These are phyloP conservation scores for Aspergillus sp. DNA, from an alignment of 2,329 filamentous ascomycete genomes.

Conservation along the genomic window DNA sequence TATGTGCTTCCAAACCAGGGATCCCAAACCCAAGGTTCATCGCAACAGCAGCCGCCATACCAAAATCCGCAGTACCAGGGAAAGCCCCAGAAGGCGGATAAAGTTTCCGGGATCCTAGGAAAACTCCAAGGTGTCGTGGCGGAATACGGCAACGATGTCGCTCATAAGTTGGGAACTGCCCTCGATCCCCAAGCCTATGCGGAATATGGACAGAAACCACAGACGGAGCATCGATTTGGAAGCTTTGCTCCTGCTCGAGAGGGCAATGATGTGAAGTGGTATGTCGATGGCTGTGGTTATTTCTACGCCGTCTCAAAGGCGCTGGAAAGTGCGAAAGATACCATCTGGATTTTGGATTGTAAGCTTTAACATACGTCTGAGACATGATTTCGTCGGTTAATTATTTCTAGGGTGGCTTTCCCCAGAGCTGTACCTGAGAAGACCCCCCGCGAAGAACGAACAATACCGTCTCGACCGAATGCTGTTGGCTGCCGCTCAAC, in stretches of 20 bases:
- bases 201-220: constrained; percentile 34
- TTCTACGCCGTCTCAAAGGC: constrained; percentile 81
- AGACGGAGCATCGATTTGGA: constrained; percentile 47
- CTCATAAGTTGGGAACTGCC: constrained; percentile 43
- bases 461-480: constrained; percentile 79
- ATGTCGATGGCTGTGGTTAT: constrained; percentile 77
- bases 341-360: constrained; percentile 81
- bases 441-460: constrained; percentile 76
- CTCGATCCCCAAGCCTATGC: constrained; percentile 46
- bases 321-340: constrained; percentile 69
- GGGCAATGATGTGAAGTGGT: constrained; percentile 77
- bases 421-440: constrained; percentile 78
- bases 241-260: constrained; percentile 69
- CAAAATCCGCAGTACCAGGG: constrained; percentile 23
- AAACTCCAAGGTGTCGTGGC: constrained; percentile 52
- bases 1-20: neutral
- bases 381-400: constrained; percentile 7
- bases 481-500: constrained; percentile 74
- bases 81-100: constrained; percentile 29
- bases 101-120: constrained; percentile 46
- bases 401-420: constrained; percentile 64
- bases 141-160: constrained; percentile 47
- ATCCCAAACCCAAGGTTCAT: constrained; percentile 6
- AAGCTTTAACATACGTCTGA: constrained; percentile 9
- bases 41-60: constrained; percentile 22